Percentiles rank a stretch among this genome's conserved stretches.
These are phyloP conservation scores for Themeda triandra DNA, from an alignment of 176 grass and related monocot genomes.

Conservation along the genomic window DNA sequence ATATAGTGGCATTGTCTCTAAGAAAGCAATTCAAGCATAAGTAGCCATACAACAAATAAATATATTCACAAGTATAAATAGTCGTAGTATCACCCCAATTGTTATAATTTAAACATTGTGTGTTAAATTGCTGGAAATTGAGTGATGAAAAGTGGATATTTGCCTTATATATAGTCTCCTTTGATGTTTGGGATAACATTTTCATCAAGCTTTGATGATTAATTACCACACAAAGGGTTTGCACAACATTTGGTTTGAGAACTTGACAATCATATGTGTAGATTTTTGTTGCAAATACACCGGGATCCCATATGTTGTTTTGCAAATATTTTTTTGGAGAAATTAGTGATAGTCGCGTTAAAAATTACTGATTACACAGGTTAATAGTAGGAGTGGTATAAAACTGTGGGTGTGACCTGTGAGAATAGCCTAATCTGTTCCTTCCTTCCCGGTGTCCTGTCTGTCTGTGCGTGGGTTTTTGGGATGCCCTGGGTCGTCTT, in stretches of 20 bases:
- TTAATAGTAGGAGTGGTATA: neutral
- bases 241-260: neutral
- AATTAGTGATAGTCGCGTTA: neutral
- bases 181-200: neutral
- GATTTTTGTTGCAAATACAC: neutral
- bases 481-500: neutral
- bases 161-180: too few species aligned
- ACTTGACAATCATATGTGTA: neutral
- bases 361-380: neutral
- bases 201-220: neutral
- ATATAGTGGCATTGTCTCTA: too few species aligned
- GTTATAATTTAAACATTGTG: too few species aligned
- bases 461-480: slow-evolving; percentile 27
- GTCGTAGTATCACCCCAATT: too few species aligned
- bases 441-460: neutral
- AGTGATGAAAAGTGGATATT: too few species aligned
- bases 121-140: too few species aligned
- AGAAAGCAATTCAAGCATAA: too few species aligned
- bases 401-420: neutral
- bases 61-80: too few species aligned
- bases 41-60: too few species aligned
- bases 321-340: neutral
- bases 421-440: neutral
- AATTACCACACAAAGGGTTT: neutral
- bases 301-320: neutral